Evolutionary conservation across 139 green algal genomes (phyloP), one percentile per base, ranked within the genome.

Genomic region (Coccomyxa sp.): DNA sequence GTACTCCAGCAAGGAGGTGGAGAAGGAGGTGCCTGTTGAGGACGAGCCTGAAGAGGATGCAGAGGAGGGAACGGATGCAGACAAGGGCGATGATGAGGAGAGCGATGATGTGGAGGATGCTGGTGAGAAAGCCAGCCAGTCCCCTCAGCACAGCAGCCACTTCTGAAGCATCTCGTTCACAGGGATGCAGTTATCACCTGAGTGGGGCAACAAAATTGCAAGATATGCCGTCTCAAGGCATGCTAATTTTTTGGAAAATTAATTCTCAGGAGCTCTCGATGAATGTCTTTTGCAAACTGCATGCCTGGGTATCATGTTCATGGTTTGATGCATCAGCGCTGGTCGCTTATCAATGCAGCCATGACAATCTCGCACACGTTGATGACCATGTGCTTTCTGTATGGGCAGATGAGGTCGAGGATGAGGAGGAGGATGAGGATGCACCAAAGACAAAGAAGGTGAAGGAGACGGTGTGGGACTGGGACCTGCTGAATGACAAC

Each of bases 401-500:
- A 51, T 51, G 38, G 38, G 76, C 67, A 83, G 71, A 77, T 38
- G 71, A 77, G 21, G 66, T 66, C 13, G 77, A 84, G 30, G 80
- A 75, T 45, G 77, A 90, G 10, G 81, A 87, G 11, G 81, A 82
- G 51, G 89, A 91, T 1, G 86, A 91, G 75, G 81, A 88, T 60
- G 86, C 91, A 77, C 27, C 82, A 45, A 86, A 85, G 85, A 83
- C 32, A 57, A 94, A 90, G 82, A 97, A 93, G 38, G 93, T 94
- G 85, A 98, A 91, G 68, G 93, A 98, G 88, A 97, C 93, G 21
- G 90, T 92, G 1, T 90, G 88, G 31, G 94, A 97, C 82, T 99
- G 97, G 97, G 92, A 99, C 74, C 88, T 96, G 67, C 91, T 99
- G 27, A 99, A 99, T 84, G 95, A 98, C 83, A 91, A 92, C 84